Evolutionary conservation across 2,329 filamentous ascomycete genomes (phyloP).

Genomic region (Aureobasidium sp.): DNA sequence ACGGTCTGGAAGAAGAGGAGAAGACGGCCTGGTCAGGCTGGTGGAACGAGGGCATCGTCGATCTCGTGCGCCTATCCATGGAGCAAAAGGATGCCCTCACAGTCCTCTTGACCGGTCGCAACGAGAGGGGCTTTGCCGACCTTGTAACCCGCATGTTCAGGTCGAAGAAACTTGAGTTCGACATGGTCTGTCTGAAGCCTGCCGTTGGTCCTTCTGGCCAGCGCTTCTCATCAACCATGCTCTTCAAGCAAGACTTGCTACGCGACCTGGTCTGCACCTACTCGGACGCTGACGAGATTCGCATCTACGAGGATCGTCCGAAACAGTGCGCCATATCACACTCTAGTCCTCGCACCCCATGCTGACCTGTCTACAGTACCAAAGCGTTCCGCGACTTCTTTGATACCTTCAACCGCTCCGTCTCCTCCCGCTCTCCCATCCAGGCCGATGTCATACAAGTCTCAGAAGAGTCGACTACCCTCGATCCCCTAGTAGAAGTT

Average conservation of each 20-base stretch:
- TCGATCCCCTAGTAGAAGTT: conserved; percentile 73
- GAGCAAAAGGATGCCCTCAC: conserved; percentile 77
- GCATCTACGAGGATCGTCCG: conserved; percentile 56
- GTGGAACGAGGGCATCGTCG: conserved; percentile 87
- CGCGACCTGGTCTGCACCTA: conserved; percentile 80
- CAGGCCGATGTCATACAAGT: conserved; percentile 80
- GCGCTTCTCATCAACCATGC: conserved; percentile 73
- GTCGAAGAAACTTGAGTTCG: conserved; percentile 75
- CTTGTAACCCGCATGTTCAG: conserved; percentile 74
- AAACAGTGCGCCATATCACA: conserved; percentile 37
- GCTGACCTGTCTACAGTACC: conserved; percentile 34
- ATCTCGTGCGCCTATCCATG: conserved; percentile 74
- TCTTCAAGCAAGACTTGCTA: conserved; percentile 85
- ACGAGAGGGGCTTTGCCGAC: conserved; percentile 68
- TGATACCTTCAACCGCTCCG: conserved; percentile 60
- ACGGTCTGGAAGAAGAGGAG: conserved; percentile 77
- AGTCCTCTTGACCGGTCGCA: conserved; percentile 80
- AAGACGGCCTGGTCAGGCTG: conserved; percentile 78
- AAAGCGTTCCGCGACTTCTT: conserved; percentile 84
- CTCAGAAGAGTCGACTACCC: conserved; percentile 61
- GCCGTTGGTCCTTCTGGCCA: conserved; percentile 72
- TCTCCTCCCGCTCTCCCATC: conserved; percentile 54
- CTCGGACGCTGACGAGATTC: conserved; percentile 70
- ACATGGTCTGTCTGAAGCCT: conserved; percentile 84
- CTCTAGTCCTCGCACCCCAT: not conserved